phyloP scores from a whole-genome alignment of 257 asterid genomes.

The Solanum habrochaites region DNA sequence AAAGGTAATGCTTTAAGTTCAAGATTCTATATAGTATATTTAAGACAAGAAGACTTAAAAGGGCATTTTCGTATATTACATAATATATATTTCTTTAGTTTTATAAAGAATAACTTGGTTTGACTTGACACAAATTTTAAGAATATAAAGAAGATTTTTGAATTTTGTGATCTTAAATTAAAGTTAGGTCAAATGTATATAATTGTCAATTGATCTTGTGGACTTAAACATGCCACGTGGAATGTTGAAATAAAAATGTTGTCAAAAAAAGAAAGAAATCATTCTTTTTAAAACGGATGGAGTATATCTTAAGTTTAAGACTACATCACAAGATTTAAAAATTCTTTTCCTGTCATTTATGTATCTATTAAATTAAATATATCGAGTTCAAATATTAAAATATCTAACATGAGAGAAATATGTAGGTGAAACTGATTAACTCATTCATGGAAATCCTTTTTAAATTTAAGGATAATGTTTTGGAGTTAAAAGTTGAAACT shows the following conservation, averaged over 20 bases:
- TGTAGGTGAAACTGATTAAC: not conserved
- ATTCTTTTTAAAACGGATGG: too few species aligned
- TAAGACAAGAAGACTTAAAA: not conserved
- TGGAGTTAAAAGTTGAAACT: not conserved
- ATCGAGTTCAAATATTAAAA: not conserved
- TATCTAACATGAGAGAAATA: not conserved
- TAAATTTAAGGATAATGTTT: not conserved
- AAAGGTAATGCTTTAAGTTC: not conserved
- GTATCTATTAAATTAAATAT: not conserved
- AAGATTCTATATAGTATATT: not conserved
- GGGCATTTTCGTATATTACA: not conserved
- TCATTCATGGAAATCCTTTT: not conserved
- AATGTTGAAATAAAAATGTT: too few species aligned
- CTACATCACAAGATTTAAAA: not conserved
- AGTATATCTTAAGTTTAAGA: not conserved
- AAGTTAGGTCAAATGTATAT: too few species aligned
- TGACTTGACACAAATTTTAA: too few species aligned
- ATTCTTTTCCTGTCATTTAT: too few species aligned
- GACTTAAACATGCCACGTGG: too few species aligned
- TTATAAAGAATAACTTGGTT: too few species aligned
- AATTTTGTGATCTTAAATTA: too few species aligned
- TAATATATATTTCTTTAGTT: not conserved
- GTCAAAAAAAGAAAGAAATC: rapidly evolving
- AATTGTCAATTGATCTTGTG: too few species aligned
- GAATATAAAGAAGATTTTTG: too few species aligned